Evolutionary conservation across 139 green algal species (phyloP), one percentile per base, ranked within the genome.

Genomic region (Haematococcus sp.): DNA sequence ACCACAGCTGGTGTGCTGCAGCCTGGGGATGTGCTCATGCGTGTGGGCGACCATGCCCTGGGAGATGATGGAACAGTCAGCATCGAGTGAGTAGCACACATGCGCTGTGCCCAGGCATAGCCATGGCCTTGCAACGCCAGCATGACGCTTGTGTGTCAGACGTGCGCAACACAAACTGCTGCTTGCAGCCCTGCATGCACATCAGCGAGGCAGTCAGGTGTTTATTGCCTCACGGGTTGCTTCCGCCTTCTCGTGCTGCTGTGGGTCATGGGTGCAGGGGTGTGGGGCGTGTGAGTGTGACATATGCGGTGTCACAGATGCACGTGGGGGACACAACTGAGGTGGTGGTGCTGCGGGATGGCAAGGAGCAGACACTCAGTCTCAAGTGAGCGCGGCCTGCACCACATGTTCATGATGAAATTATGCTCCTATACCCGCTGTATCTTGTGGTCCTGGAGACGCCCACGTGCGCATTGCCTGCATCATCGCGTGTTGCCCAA

Each of bases 21-120:
- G 49, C 49, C 49, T 25, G 28, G 69, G 73, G 73, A 78, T 49
- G 63, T 78, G 49, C 51, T 78, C 49, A 1, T 63, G 16, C 49
- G n/a, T 17, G 73, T 78, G 31, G 73, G 63, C 32, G 63, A 17
- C 7, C 33, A 34, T 17, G 33, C 63, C 25, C 61, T 78, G 49
- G 73, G 27, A 33, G 56, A 78, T 35, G 73, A 78, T 33, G 73
- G 73, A 33, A 73, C 63, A 1, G 49, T 78, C 35, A 59, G 71
- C 34, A 68, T 35, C 63, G 49, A 72, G 63, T 68, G 65, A 23
- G 61, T 72, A 46, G 73, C 65, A 58, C 7, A 32, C 2, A 54
- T 28, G 35, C n/a, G 31, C 35, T 30, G 40, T 43, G 25, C 2
- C 3, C 25, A 35, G 63, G 27, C 55, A 22, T 64, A 13, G 44